Evolutionary conservation across 23 red algal genomes (phyloP).

Genomic region (Gracilaria gracilis): DNA sequence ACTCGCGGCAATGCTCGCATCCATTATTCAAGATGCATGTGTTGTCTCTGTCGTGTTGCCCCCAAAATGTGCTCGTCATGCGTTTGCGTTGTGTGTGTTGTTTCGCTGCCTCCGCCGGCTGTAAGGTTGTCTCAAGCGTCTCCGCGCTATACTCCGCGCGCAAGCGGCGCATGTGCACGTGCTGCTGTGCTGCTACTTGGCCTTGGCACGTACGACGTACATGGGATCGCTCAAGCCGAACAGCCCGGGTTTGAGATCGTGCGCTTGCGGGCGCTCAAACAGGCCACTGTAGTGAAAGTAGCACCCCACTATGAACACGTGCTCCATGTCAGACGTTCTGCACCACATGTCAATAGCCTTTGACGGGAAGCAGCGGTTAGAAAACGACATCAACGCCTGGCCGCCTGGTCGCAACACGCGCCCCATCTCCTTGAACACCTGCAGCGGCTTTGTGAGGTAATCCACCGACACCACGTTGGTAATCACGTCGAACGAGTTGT

Average conservation of each 20-base stretch:
- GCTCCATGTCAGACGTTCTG: conserved; percentile 85
- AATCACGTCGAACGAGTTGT: conserved; percentile 91
- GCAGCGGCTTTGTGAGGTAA: conserved; percentile 90
- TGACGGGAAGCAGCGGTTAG: conserved; percentile 95
- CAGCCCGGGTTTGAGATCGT: conserved; percentile 63
- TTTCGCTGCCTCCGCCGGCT: background rate
- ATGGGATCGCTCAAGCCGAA: conserved; percentile 85
- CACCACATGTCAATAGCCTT: conserved; percentile 93
- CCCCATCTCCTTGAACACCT: conserved; percentile 94
- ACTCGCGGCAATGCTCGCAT: too few relatives aligned
- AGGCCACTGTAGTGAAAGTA: conserved; percentile 95
- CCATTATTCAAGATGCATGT: too few relatives aligned
- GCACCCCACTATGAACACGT: conserved; percentile 92
- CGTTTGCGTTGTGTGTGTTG: background rate
- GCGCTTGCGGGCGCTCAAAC: conserved; percentile 63
- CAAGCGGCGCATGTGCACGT: too few relatives aligned
- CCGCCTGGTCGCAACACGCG: conserved; percentile 90
- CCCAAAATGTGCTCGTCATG: background rate
- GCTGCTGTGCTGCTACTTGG: too few relatives aligned
- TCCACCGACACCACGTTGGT: conserved; percentile 94
- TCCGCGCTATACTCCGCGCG: too few relatives aligned
- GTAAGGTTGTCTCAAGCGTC: background rate
- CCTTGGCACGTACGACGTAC: conserved; percentile 80
- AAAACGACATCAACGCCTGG: conserved; percentile 82
- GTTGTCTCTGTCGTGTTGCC: background rate